Evolutionary conservation across 2,329 filamentous ascomycete species (phyloP).

Genomic region (Periconia sp.): DNA sequence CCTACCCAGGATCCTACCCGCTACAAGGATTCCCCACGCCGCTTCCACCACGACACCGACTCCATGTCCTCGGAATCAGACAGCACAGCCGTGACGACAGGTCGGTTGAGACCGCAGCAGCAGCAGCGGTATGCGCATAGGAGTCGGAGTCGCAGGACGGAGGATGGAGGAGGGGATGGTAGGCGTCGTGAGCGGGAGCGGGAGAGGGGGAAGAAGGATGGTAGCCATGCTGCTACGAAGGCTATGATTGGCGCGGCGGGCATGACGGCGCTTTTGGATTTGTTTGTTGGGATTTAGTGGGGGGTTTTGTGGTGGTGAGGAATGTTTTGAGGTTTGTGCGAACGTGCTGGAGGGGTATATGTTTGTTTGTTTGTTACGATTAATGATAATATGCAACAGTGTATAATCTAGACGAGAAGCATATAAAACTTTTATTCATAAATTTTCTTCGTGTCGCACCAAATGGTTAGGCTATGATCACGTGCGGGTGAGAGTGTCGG

Average conservation of each 20-base stretch:
- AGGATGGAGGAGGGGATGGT: background rate
- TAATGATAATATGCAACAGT: too few species aligned
- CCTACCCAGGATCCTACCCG: background rate
- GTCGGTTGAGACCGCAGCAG: conserved; percentile 13
- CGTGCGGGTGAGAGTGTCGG: too few species aligned
- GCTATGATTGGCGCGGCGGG: conserved; percentile 41
- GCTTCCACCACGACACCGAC: conserved; percentile 10
- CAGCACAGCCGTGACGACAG: conserved; percentile 5
- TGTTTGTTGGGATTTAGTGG: conserved; percentile 26
- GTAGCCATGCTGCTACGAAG: conserved; percentile 24
- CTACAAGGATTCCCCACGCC: background rate
- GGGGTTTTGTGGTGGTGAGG: too few species aligned
- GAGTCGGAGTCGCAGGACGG: background rate
- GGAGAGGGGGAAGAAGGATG: conserved; percentile 21
- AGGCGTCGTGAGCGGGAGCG: conserved; percentile 5
- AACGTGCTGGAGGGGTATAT: too few species aligned
- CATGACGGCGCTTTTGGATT: conserved; percentile 42
- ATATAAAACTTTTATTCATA: too few species aligned
- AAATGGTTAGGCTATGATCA: too few species aligned
- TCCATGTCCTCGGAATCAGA: conserved; percentile 30
- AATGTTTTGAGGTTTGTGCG: background rate
- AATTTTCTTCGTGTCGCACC: too few species aligned
- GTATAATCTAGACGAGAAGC: too few species aligned
- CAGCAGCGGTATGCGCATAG: background rate
- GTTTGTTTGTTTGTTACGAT: too few species aligned